Base-by-base conservation (phyloP, 805 yeast species). In the Sugiyamaella valdiviana region DNA sequence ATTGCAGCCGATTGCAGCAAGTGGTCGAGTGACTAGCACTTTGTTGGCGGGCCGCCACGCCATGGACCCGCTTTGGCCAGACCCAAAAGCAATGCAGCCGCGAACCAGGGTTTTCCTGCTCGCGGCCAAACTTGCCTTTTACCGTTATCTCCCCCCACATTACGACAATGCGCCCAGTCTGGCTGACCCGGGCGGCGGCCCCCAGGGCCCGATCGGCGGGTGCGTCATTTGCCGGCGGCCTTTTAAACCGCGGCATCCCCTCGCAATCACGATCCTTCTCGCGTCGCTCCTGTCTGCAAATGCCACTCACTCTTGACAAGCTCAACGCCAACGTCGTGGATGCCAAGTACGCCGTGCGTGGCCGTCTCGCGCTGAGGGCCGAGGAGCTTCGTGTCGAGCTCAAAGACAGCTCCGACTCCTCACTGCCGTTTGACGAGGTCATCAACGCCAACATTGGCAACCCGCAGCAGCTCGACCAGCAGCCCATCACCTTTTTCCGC, bases 291-390 rank as follows among this genome's bases (percentile, higher is more conserved):
- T n/a, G 21, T n/a, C 5, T 17, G 20, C 24, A 29, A 21, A 57
- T 59, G 61, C 61, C 62, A 12, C 60, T 83, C 36, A 54, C 67
- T 1, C 62, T 74, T 10, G 59, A 62, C 1, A 87, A 84, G 53
- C 70, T 90, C 58, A 91, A 91, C 65, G 80, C 76, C 49, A 71
- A 77, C 49, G 89, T 91, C 6, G 71, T 88, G 44, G 79, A 79
- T 46, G 98, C 99, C 17, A 84, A 90, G 63, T 93, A 93, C 63
- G 99, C 99, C 3, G 99, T 93, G 22, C 76, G 99, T 61, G 99
- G 99, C 23, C 75, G 79, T 29, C 85, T 93, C 51, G 98, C 99
- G n/a, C 78, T 83, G 53, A 79, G 88, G 57, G 98, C 99, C 21
- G 98, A 91, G 59, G 85, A 88, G 62, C 70, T 93, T 50, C 74